phyloP scores from a whole-genome alignment of 306 rosid species.

The Vachellia pachyceras region DNA sequence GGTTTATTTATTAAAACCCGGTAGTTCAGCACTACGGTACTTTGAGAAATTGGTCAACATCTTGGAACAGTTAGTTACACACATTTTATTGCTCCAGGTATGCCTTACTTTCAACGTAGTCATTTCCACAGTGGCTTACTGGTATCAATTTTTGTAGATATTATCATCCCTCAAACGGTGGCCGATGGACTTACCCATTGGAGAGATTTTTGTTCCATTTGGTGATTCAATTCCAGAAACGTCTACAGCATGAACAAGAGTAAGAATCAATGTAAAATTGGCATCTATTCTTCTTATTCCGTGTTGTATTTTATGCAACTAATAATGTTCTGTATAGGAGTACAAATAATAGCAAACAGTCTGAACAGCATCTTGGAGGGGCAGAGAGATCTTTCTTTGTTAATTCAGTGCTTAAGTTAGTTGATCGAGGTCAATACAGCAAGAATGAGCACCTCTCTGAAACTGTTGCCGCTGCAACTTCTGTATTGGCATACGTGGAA shows the following conservation, averaged over 20 bases:
- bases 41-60: slow-evolving; percentile 97
- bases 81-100: slow-evolving; percentile 20
- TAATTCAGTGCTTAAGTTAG: slow-evolving; percentile 76
- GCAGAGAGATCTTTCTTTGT: slow-evolving; percentile 87
- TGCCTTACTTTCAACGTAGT: slow-evolving; percentile 28
- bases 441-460: slow-evolving; percentile 95
- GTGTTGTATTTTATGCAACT: slow-evolving; percentile 42
- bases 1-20: slow-evolving; percentile 88
- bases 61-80: slow-evolving; percentile 93
- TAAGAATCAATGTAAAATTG: slow-evolving; percentile 49
- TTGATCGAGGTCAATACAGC: slow-evolving; percentile 99
- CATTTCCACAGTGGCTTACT: slow-evolving; percentile 28
- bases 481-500: slow-evolving; percentile 91
- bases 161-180: slow-evolving; percentile 99
- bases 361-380: slow-evolving; percentile 69
- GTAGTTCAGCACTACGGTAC: slow-evolving; percentile 69
- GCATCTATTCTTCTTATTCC: slow-evolving; percentile 32
- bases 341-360: slow-evolving; percentile 44
- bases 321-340: slow-evolving; percentile 63
- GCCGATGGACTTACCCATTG: slow-evolving; percentile 95
- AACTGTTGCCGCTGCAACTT: slow-evolving; percentile 96
- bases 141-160: slow-evolving; percentile 60
- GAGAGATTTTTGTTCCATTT: slow-evolving; percentile 85
- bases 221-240: slow-evolving; percentile 86
- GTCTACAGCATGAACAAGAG: slow-evolving; percentile 85